These are phyloP conservation scores for Pseudopithomyces maydicus DNA, from an alignment of 2,329 filamentous ascomycete genomes.

Conservation along the genomic window DNA sequence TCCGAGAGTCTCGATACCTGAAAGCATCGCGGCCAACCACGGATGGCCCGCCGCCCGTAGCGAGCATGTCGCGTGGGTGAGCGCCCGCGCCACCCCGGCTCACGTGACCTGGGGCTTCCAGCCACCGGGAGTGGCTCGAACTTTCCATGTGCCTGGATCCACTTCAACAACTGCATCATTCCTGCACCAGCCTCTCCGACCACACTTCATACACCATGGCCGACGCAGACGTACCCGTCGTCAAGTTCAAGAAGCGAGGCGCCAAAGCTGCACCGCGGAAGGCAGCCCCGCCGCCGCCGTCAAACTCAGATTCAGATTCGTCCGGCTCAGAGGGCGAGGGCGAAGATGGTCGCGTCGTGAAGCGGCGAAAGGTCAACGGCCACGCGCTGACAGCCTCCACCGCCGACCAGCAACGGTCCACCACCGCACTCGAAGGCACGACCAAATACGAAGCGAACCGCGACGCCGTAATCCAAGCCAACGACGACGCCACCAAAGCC, in stretches of 20 bases:
- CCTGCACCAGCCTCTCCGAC: background rate
- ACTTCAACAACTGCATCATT: background rate
- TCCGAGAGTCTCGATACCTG: background rate
- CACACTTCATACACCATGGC: conserved; percentile 10
- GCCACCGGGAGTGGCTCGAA: conserved; percentile 20
- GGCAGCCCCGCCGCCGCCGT: conserved; percentile 77
- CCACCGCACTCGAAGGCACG: conserved; percentile 47
- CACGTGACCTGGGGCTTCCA: conserved; percentile 3
- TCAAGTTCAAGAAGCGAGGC: conserved; percentile 85
- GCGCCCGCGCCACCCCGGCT: background rate
- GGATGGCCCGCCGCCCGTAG: background rate
- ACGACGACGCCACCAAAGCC: conserved; percentile 87
- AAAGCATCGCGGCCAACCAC: background rate
- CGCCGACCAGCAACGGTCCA: conserved; percentile 52
- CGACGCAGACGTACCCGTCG: conserved; percentile 55
- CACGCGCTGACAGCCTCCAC: conserved; percentile 70
- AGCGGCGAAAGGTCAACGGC: conserved; percentile 74
- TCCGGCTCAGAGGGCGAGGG: conserved; percentile 78
- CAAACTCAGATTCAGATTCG: conserved; percentile 54
- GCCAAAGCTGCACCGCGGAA: conserved; percentile 81
- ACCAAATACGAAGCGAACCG: conserved; percentile 67
- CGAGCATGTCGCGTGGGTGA: background rate
- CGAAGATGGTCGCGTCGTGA: conserved; percentile 69
- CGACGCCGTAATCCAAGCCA: conserved; percentile 64
- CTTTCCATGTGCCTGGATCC: conserved; percentile 19